phyloP scores from a whole-genome alignment of 495 filamentous ascomycete genomes.

The Penicillium bovifimosum region DNA sequence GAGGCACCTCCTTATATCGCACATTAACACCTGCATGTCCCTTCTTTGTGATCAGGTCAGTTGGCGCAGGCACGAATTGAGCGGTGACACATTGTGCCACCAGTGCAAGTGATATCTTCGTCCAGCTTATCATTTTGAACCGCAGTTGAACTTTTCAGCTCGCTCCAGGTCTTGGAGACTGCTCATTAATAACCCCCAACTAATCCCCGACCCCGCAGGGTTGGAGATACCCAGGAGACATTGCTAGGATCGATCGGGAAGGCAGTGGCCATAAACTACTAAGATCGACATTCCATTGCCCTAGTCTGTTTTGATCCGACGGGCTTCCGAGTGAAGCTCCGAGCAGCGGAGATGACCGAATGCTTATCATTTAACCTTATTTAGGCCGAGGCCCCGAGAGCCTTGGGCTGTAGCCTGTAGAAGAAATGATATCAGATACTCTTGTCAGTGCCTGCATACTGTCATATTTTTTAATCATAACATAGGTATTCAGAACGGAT shows the following conservation, averaged over 20 bases:
- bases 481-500: no score
- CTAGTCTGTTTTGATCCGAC: neutral
- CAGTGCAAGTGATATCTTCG: neutral
- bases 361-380: neutral
- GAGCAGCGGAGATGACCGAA: neutral
- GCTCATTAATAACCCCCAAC: neutral
- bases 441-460: no score
- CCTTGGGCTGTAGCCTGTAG: no score
- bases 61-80: conserved; percentile 57
- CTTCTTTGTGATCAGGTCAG: conserved; percentile 44
- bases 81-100: conserved; percentile 17
- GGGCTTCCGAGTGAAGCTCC: neutral
- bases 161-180: neutral
- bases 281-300: neutral
- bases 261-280: neutral
- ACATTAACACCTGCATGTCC: conserved; percentile 49
- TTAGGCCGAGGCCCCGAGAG: neutral
- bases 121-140: neutral
- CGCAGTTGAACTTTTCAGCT: neutral
- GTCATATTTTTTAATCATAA: no score
- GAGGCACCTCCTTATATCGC: conserved; percentile 57
- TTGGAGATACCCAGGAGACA: neutral
- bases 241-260: conserved; percentile 9
- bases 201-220: conserved; percentile 2
- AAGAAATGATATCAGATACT: no score